These are phyloP conservation scores for Venturia pyrina DNA, from an alignment of 2,329 filamentous ascomycete genomes.

Conservation along the genomic window DNA sequence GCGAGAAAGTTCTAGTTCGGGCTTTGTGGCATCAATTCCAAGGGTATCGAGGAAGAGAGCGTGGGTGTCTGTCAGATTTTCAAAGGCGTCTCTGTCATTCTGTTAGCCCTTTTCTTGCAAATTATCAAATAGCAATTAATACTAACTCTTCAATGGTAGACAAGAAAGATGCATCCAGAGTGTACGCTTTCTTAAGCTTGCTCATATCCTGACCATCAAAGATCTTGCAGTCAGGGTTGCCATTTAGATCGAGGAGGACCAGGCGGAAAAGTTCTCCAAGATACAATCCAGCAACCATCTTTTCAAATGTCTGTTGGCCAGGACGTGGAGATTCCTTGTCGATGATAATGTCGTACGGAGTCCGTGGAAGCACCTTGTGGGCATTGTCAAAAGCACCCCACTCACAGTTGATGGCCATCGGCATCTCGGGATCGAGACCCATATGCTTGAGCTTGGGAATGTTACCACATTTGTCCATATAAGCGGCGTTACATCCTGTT, in stretches of 20 bases:
- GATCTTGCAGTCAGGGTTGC: slow-evolving; percentile 50
- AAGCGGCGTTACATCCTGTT: slow-evolving; percentile 95
- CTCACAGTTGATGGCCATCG: slow-evolving; percentile 97
- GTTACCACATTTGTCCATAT: slow-evolving; percentile 87
- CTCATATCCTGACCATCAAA: slow-evolving; percentile 77
- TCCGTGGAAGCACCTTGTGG: slow-evolving; percentile 76
- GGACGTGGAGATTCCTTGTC: slow-evolving; percentile 87
- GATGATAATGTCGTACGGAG: slow-evolving; percentile 76
- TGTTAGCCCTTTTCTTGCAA: neutral
- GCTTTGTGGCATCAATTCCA: slow-evolving; percentile 56
- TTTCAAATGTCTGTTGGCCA: slow-evolving; percentile 91
- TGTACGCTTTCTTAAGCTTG: slow-evolving; percentile 75
- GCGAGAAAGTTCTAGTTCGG: slow-evolving; percentile 82
- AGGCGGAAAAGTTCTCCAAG: slow-evolving; percentile 91
- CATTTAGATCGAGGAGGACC: slow-evolving; percentile 73
- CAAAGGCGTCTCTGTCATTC: slow-evolving; percentile 67
- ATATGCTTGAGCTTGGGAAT: slow-evolving; percentile 91
- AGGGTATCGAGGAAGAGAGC: slow-evolving; percentile 75
- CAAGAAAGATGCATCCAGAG: slow-evolving; percentile 85
- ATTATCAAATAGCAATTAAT: neutral
- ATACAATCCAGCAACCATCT: slow-evolving; percentile 94
- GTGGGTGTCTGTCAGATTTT: slow-evolving; percentile 83
- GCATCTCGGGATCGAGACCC: slow-evolving; percentile 73
- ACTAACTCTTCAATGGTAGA: slow-evolving; percentile 70
- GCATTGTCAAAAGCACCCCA: slow-evolving; percentile 97